phyloP scores from a whole-genome alignment of 208 protist species.

The Naegleria fowleri region DNA sequence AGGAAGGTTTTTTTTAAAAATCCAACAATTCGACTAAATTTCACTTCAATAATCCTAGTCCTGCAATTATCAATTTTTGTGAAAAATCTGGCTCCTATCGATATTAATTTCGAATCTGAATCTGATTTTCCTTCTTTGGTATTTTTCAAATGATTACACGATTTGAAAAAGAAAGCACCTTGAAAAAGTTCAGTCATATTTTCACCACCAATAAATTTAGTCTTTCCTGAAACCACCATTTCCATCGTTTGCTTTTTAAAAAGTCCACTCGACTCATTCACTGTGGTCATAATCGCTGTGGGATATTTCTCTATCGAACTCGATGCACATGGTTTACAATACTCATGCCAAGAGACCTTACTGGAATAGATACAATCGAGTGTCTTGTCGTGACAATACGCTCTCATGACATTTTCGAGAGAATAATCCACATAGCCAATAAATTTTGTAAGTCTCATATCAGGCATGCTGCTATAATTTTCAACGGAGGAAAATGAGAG shows the following conservation, averaged over 20 bases:
- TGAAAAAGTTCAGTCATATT: background rate
- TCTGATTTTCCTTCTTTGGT: background rate
- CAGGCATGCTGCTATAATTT: background rate
- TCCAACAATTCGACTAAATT: background rate
- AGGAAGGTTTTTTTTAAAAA: background rate
- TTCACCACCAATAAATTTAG: background rate
- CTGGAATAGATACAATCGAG: background rate
- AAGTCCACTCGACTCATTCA: background rate
- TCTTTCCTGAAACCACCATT: background rate
- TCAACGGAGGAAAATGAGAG: background rate
- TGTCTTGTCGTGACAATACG: background rate
- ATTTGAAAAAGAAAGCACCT: background rate
- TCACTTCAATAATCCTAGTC: background rate
- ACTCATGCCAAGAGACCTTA: background rate
- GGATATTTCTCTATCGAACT: background rate
- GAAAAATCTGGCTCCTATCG: background rate
- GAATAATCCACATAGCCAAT: background rate
- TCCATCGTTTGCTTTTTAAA: background rate
- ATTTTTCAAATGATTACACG: background rate
- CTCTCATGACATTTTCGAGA: background rate
- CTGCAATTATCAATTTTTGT: background rate
- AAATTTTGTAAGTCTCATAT: background rate
- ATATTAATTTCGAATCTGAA: background rate
- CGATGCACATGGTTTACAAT: background rate
- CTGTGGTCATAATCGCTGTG: background rate